phyloP scores from a whole-genome alignment of 2,329 filamentous ascomycete species.

The Phialophora verrucosa region DNA sequence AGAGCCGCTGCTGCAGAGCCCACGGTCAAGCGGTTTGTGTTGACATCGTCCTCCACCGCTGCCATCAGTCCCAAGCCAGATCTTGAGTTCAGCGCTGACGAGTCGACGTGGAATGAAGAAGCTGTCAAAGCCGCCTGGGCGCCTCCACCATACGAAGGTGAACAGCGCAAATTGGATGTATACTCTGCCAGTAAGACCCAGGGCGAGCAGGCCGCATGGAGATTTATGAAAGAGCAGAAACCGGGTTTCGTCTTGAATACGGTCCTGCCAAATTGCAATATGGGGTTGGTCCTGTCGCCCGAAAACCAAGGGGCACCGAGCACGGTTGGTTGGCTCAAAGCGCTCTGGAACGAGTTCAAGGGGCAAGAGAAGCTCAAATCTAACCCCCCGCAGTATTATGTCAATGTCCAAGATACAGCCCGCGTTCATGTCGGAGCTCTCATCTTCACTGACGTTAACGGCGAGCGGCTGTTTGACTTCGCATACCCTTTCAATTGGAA shows the following conservation, averaged over 20 bases:
- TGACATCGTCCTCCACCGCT: slow-evolving; percentile 35
- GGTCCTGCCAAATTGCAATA: slow-evolving; percentile 35
- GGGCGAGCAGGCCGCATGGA: slow-evolving; percentile 49
- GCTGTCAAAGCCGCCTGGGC: slow-evolving; percentile 45
- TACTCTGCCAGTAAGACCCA: slow-evolving; percentile 52
- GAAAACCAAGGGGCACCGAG: slow-evolving; percentile 30
- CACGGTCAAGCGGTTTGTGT: slow-evolving; percentile 43
- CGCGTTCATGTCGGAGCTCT: slow-evolving; percentile 60
- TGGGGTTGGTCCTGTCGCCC: slow-evolving; percentile 28
- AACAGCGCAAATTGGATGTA: slow-evolving; percentile 41
- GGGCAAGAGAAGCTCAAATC: slow-evolving; percentile 48
- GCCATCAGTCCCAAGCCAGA: slow-evolving; percentile 36
- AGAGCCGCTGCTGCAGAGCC: slow-evolving; percentile 27
- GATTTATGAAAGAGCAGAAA: slow-evolving; percentile 44
- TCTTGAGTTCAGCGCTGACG: slow-evolving; percentile 49
- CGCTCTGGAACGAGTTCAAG: slow-evolving; percentile 48
- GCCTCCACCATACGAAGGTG: slow-evolving; percentile 45
- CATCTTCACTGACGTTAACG: slow-evolving; percentile 52
- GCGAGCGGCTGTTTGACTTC: slow-evolving; percentile 62
- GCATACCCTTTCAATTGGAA: slow-evolving; percentile 57
- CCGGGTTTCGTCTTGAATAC: slow-evolving; percentile 41
- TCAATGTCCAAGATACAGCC: slow-evolving; percentile 57
- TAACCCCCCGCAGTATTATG: slow-evolving; percentile 33
- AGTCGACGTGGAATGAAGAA: slow-evolving; percentile 47
- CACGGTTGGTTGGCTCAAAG: slow-evolving; percentile 32